Evolutionary conservation across 768 basidiomycete genomes (phyloP).

Genomic region (Daedaleopsis nitida): DNA sequence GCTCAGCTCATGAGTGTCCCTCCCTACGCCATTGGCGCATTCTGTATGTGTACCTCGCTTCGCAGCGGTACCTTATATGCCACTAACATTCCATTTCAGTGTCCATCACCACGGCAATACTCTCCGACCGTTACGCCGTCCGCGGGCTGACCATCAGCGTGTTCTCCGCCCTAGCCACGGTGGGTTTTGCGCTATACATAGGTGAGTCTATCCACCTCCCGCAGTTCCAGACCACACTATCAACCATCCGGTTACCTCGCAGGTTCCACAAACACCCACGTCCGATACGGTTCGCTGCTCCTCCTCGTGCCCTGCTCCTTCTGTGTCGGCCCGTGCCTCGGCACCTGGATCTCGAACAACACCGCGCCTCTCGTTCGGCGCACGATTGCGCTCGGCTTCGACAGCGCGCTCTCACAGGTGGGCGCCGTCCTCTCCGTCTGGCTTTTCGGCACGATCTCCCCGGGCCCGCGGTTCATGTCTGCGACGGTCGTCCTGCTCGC

Average conservation of each 20-base stretch:
- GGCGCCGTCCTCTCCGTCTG: constrained; percentile 65
- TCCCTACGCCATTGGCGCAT: constrained; percentile 33
- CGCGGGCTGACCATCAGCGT: constrained; percentile 52
- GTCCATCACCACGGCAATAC: constrained; percentile 42
- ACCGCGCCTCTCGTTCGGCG: constrained; percentile 55
- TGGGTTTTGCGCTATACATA: constrained; percentile 60
- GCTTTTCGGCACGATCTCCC: constrained; percentile 54
- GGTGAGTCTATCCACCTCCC: constrained; percentile 24
- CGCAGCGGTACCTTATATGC: too few relatives aligned
- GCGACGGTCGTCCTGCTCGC: constrained; percentile 42
- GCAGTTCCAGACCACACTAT: too few relatives aligned
- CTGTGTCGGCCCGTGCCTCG: constrained; percentile 51
- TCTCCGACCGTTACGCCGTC: constrained; percentile 56
- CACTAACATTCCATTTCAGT: constrained; percentile 24
- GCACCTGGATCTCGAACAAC: constrained; percentile 67
- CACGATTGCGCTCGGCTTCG: constrained; percentile 59
- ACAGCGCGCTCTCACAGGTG: constrained; percentile 57
- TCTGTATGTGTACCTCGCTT: constrained; percentile 15
- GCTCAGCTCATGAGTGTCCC: constrained; percentile 37
- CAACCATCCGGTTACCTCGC: too few relatives aligned
- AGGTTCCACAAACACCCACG: constrained; percentile 35
- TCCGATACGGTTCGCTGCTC: constrained; percentile 60
- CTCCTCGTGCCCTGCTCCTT: constrained; percentile 55
- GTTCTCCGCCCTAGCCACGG: constrained; percentile 42
- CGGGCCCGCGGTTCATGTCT: constrained; percentile 49